Base-by-base conservation (phyloP, 139 green algal genomes). In the Dunaliella primolecta region DNA sequence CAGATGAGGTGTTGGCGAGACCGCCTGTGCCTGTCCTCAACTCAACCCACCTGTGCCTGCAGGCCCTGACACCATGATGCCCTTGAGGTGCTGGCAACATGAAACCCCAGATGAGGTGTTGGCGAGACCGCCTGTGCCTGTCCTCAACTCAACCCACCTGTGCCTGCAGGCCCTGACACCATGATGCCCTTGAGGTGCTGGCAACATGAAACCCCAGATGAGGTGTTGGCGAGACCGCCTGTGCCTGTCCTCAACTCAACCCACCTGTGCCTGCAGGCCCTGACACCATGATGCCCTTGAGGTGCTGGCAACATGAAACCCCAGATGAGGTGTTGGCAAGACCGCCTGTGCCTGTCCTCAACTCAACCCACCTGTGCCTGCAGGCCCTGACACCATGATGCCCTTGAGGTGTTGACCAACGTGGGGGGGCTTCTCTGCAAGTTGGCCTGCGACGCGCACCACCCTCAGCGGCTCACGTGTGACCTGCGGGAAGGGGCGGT, bases 371-470 rank as follows among this genome's bases (percentile, higher is more conserved):
- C 27, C 71, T 32, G 71, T 15, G 2, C 71, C 71, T 15, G 20
- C 15, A 2, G 75, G 32, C 27, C 90, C 91, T 25, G 92, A 79
- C 11, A 92, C 85, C 77, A 93, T 74, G 84, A 97, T 78, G 23
- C 93, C 94, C n/a, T 83, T 77, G 81, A 96, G n/a, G 1, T 71
- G 29, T 37, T 86, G 36, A 32, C 91, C 94, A 2, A 87, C 80
- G 34, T 84, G 75, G 3, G 92, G 86, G 56, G 87, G 83, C 85
- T 93, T 93, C 78, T 95, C 91, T n/a, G 93, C 95, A 81, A 97
- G 84, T 21, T 90, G 83, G 2, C 95, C 95, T 70, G 92, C 90
- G 86, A 98, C 89, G 71, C 89, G 88, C 57, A 87, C 89, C 77
- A 81, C 85, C 34, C 87, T 86, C 55, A 87, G 90, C 3, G 95